Conservation (phyloP, 75 land plant genomes). For the Picea glauca region DNA sequence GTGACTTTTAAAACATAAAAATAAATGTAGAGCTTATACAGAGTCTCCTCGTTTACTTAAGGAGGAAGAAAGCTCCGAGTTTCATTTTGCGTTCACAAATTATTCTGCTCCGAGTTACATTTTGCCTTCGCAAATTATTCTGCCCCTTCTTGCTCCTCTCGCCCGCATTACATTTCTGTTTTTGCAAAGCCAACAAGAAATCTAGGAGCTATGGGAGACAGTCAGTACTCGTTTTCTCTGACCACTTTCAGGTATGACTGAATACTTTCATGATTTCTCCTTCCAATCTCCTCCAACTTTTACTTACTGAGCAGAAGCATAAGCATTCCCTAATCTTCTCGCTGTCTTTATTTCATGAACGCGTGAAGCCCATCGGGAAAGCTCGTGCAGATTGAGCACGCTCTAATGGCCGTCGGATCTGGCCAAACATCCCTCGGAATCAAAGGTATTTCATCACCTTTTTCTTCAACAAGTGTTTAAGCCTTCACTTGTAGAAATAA, state of each 20-base stretch:
- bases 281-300: neutral
- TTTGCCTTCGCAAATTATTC: too few species aligned
- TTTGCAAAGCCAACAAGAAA: too few species aligned
- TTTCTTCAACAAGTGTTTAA: neutral
- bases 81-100: too few species aligned
- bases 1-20: too few species aligned
- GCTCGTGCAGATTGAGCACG: conserved; percentile 99
- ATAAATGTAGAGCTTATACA: too few species aligned
- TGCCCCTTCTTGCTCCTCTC: too few species aligned
- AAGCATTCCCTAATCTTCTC: neutral
- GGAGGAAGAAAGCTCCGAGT: too few species aligned
- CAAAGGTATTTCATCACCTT: conserved; percentile 49
- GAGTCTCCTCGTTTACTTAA: too few species aligned
- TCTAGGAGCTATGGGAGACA: conserved; percentile 59
- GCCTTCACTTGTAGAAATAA: too few species aligned
- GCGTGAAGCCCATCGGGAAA: conserved; percentile 86
- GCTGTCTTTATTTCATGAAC: neutral
- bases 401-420: conserved; percentile 91
- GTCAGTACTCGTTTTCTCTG: conserved; percentile 88
- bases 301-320: neutral
- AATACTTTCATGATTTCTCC: neutral
- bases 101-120: too few species aligned
- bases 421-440: conserved; percentile 98
- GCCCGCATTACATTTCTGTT: too few species aligned
- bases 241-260: conserved; percentile 71